phyloP scores from a whole-genome alignment of 768 basidiomycete genomes.

The Serendipita sp. region DNA sequence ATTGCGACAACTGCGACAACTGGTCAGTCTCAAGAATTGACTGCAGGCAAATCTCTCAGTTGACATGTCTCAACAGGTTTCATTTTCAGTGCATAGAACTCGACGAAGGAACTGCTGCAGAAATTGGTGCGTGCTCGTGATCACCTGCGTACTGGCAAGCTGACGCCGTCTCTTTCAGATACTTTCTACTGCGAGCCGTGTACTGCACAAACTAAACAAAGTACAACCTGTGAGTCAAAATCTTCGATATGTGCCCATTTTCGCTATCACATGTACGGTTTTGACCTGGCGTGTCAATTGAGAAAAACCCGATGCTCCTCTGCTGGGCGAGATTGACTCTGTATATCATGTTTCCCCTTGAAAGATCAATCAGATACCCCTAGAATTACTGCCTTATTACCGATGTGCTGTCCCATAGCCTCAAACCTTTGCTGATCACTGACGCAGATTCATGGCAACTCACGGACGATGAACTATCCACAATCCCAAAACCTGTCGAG shows the following conservation, averaged over 20 bases:
- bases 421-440: slow-evolving; percentile 3
- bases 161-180: slow-evolving; percentile 23
- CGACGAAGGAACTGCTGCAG: slow-evolving; percentile 46
- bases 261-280: not conserved
- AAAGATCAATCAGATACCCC: not conserved
- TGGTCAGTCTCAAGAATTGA: slow-evolving; percentile 32
- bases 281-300: not conserved
- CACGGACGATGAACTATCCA: not conserved
- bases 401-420: not conserved
- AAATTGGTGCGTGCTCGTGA: slow-evolving; percentile 46
- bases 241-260: slow-evolving; percentile 13
- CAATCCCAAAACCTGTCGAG: not conserved
- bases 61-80: slow-evolving; percentile 37
- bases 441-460: not conserved
- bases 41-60: slow-evolving; percentile 3
- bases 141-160: slow-evolving; percentile 11
- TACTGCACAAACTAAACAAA: slow-evolving; percentile 42
- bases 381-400: not conserved
- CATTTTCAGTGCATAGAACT: slow-evolving; percentile 67
- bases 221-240: slow-evolving; percentile 58
- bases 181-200: slow-evolving; percentile 43
- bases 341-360: slow-evolving; percentile 8
- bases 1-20: slow-evolving; percentile 50
- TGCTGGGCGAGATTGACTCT: not conserved
- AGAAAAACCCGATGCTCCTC: not conserved